phyloP scores from a whole-genome alignment of 306 rosid species.

The Alnus glutinosa region DNA sequence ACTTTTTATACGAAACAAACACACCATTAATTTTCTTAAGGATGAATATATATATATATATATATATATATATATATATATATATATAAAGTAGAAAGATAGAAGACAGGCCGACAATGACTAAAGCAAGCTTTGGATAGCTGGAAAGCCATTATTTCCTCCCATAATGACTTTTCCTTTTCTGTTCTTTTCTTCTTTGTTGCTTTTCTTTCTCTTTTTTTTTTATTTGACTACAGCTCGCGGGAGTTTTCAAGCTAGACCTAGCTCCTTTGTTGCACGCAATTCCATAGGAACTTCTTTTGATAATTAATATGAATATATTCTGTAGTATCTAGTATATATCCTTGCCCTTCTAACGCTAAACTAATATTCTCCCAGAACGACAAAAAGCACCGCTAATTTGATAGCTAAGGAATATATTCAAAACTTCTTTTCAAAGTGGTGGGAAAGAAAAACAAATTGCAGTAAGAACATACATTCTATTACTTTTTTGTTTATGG shows the following conservation, averaged over 20 bases:
- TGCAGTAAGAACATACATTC: neutral
- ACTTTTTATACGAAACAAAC: no score
- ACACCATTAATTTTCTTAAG: neutral
- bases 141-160: neutral
- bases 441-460: neutral
- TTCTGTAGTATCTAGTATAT: neutral
- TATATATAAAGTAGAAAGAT: neutral
- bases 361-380: neutral
- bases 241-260: no score
- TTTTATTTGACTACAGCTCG: neutral
- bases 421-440: neutral
- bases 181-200: neutral
- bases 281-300: slow-evolving; percentile 6
- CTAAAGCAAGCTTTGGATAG: neutral
- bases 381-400: no score
- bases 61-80: no score
- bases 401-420: neutral
- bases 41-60: neutral
- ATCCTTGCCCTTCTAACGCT: neutral
- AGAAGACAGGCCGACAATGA: neutral
- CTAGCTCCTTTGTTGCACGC: neutral
- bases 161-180: neutral
- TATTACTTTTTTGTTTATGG: no score
- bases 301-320: neutral
- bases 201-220: no score